Conservation (phyloP, 768 basidiomycete genomes). For the Fistulinella prunicolor region DNA sequence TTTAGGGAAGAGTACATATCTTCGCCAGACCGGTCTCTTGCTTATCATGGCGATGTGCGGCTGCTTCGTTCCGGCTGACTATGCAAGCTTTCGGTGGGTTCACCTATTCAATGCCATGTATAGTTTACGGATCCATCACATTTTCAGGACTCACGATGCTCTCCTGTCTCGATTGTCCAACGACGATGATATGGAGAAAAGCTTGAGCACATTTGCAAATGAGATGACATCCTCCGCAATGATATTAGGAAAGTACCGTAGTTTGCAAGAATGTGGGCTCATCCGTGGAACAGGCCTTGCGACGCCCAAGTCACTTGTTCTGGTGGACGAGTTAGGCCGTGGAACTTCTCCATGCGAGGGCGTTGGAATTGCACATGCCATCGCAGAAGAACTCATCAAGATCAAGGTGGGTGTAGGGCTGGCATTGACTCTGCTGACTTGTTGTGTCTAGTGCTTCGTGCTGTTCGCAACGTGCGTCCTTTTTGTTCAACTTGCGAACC, state of each 20-base stretch:
- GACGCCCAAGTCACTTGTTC: slow-evolving; percentile 63
- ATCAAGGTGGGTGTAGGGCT: slow-evolving; percentile 51
- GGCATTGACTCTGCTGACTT: neutral
- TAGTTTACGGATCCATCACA: neutral
- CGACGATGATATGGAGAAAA: slow-evolving; percentile 89
- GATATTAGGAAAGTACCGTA: slow-evolving; percentile 63
- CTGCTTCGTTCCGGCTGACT: slow-evolving; percentile 91
- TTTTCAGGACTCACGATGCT: slow-evolving; percentile 69
- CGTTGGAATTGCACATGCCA: slow-evolving; percentile 79
- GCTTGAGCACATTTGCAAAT: slow-evolving; percentile 89
- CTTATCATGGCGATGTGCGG: slow-evolving; percentile 87
- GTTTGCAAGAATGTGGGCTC: neutral
- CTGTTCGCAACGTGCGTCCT: slow-evolving; percentile 82
- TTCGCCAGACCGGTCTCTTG: slow-evolving; percentile 83
- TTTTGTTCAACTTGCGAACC: neutral
- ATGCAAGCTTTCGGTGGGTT: slow-evolving; percentile 77
- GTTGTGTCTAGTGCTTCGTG: slow-evolving; percentile 59
- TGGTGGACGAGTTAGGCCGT: slow-evolving; percentile 92
- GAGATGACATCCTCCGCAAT: slow-evolving; percentile 93
- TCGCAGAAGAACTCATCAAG: slow-evolving; percentile 72
- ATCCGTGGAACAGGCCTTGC: slow-evolving; percentile 53
- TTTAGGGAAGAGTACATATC: slow-evolving; percentile 87
- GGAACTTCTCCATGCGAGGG: slow-evolving; percentile 87
- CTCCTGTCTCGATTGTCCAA: slow-evolving; percentile 88
- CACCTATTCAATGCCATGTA: neutral